Evolutionary conservation across 2,329 filamentous ascomycete species (phyloP), one percentile per base, ranked within the genome.

Genomic region (Dothideomycetes sp.): DNA sequence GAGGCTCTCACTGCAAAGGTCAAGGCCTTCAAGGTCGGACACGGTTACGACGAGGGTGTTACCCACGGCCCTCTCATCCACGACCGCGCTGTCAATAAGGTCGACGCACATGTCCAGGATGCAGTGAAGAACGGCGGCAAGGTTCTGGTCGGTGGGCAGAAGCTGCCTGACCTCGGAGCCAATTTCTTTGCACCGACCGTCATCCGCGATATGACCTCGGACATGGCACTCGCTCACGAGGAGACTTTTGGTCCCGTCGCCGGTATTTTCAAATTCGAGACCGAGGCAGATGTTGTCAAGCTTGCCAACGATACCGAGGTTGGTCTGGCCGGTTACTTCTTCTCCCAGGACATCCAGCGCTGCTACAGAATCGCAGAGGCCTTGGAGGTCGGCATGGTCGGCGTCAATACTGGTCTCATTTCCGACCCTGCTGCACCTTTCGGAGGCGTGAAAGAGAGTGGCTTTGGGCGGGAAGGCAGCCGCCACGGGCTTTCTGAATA

Each of bases 191-290:
- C 87, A 54, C 86, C 85, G 3, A 96, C 91, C 0, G 83, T 96
- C 31, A 77, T 98, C 45, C 80, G 83, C 8, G 84, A 83, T 46
- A 89, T 94, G 80, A 94, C 72, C 9, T 68, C 72, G 42, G 78
- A 88, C 31, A 96, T 96, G 91, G 72, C 75, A 44, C 73, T 96
- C 49, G 80, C 84, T 4, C 68, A 68, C 2, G 89, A 96, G 62
- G 91, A 98, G 69, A 98, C 89, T 0, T 98, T 98, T 57, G 91
- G 91, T 0, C 91, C 91, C 3, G 83, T 96, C 0, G 89, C 88
- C 0, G 89, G 84, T 1, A 63, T 96, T 11, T 95, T 95, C 68
- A 73, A 79, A 36, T 98, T 96, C 56, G 75, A 84, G 34, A 86
- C 81, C 0, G 91, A 96, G 63, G 79, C 82, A 38, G 88, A 96